Base-by-base conservation (phyloP, 2,329 filamentous ascomycete genomes). In the Remersonia thermophila region DNA sequence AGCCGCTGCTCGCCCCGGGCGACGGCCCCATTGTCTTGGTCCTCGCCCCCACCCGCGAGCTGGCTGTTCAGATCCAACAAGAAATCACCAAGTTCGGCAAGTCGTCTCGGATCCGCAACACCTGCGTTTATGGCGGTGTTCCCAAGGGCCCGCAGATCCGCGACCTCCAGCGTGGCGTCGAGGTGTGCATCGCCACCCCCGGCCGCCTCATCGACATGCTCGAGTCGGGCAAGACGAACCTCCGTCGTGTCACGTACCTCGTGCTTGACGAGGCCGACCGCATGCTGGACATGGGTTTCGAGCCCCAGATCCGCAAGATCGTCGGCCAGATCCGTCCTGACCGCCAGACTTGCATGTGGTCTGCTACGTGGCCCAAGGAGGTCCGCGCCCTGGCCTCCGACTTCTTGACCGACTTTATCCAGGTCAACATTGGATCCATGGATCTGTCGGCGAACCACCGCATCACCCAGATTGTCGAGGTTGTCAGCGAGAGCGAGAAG, bases 201-300 rank as follows among this genome's bases (percentile, higher is more conserved):
- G 91, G 91, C 56, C 89, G 91, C 71, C 70, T 98, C 53, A 96
- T 98, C 54, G 91, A 98, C 55, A 95, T 96, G 85, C 76, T 98
- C 23, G 91, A 96, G 65, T 84, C 85, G 49, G 89, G 87, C 61
- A 93, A 93, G 72, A 98, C 91, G 53, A 96, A 98, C 67, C 77
- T 98, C 46, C 89, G 89, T 49, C 86, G 91, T 60, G 87, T 96
- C 44, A 98, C 91, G 38, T 98, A 98, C 67, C 72, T 98, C 39
- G 91, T 96, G 49, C 86, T 98, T 46, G 91, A 98, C 54, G 91
- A 98, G 69, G 91, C 91, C 59, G 91, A 98, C 66, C 89, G 91
- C 56, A 98, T 98, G 91, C 73, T 98, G 59, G 91, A 98, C 67
- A 98, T 98, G 91, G 91, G 91, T 77, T 96, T 98, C 66, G 91